Percentiles rank a stretch among this genome's conserved stretches.
Conservation (phyloP, 2,329 filamentous ascomycete genomes). For the Diaporthe aspalathi region DNA sequence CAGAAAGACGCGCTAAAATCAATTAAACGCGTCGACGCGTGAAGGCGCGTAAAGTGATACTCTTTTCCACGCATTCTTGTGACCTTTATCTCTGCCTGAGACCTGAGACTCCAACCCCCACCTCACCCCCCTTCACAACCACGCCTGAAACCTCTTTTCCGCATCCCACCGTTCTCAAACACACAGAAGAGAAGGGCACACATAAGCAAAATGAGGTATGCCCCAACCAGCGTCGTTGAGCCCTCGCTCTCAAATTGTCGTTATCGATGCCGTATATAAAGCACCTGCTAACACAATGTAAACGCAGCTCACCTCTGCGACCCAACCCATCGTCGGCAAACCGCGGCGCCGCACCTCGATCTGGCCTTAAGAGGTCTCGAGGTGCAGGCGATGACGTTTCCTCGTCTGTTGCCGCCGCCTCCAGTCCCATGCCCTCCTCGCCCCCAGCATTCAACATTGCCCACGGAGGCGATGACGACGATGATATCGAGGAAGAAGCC, state of each 20-base stretch:
- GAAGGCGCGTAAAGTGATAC: constrained; percentile 34
- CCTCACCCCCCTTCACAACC: not conserved
- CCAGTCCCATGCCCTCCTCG: constrained; percentile 75
- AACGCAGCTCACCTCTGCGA: constrained; percentile 80
- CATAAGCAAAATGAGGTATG: constrained; percentile 37
- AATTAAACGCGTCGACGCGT: constrained; percentile 37
- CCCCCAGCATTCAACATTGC: constrained; percentile 73
- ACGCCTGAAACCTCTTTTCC: constrained; percentile 5
- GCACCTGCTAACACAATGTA: constrained; percentile 41
- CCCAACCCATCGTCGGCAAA: constrained; percentile 86
- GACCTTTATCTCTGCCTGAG: constrained; percentile 1
- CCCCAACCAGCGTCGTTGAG: not conserved
- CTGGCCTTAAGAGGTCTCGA: constrained; percentile 67
- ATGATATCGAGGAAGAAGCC: constrained; percentile 77
- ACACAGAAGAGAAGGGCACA: constrained; percentile 9
- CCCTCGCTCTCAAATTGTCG: not conserved
- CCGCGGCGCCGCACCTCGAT: constrained; percentile 69
- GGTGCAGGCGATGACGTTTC: constrained; percentile 62
- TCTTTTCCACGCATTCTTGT: constrained; percentile 14
- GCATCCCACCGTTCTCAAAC: not conserved
- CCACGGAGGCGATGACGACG: constrained; percentile 75
- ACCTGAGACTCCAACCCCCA: constrained; percentile 24
- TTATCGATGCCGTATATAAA: not conserved
- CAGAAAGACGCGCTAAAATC: constrained; percentile 43
- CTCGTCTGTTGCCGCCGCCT: constrained; percentile 63